phyloP scores from a whole-genome alignment of 805 yeast species.

The Ogataea thermomethanolica region DNA sequence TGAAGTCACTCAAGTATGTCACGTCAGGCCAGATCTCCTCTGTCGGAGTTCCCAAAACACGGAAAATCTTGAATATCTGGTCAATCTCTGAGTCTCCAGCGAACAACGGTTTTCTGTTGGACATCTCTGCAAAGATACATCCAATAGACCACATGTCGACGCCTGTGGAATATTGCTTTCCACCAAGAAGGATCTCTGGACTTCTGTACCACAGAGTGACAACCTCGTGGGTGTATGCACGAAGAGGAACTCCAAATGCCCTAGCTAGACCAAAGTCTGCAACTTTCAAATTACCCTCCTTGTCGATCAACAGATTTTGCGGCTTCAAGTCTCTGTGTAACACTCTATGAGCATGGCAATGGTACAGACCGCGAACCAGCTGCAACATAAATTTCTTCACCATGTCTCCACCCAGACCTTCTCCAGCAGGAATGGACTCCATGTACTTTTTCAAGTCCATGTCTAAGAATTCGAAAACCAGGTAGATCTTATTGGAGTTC shows the following conservation, averaged over 20 bases:
- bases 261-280: conserved; percentile 96
- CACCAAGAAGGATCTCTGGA: conserved; percentile 93
- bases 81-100: conserved; percentile 98
- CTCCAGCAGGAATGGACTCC: conserved; percentile 92
- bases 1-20: conserved; percentile 84
- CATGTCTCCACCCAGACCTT: conserved; percentile 84
- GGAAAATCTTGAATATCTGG: conserved; percentile 89
- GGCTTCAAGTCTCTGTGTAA: conserved; percentile 96
- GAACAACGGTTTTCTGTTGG: conserved; percentile 88
- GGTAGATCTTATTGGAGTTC: conserved; percentile 84
- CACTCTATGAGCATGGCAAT: conserved; percentile 92
- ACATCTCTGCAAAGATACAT: conserved; percentile 97
- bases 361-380: conserved; percentile 82
- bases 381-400: conserved; percentile 93
- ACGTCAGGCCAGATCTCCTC: conserved; percentile 96
- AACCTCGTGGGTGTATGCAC: conserved; percentile 97
- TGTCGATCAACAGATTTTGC: conserved; percentile 89
- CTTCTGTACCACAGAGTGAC: conserved; percentile 98
- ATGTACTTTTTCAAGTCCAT: conserved; percentile 93
- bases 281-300: conserved; percentile 87
- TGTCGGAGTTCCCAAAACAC: conserved; percentile 90
- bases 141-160: conserved; percentile 99
- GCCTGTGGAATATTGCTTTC: conserved; percentile 95
- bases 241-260: conserved; percentile 94
- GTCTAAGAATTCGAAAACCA: conserved; percentile 92